Base-by-base conservation (phyloP, 2,329 filamentous ascomycete species). In the Grosmannia penicillata region DNA sequence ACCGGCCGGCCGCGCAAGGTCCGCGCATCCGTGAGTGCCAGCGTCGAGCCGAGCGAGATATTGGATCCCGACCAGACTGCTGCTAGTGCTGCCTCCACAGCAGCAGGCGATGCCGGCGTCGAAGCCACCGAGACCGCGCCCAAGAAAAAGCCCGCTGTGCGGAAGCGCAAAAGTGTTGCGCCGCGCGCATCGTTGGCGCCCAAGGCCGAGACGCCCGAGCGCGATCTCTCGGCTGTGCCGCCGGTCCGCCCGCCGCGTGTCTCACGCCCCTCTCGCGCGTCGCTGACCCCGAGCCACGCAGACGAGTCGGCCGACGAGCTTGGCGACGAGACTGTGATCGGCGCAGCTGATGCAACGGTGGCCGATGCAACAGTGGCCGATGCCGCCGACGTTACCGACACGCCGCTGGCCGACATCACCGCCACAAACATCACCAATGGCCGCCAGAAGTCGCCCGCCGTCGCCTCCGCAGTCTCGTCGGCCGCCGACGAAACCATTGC, bases 371-470 rank as follows among this genome's bases (percentile, higher is more conserved):
- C 15, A 13, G 36, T 23, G 9, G 14, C 3, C 13, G 32, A 18
- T 7, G 22, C 33, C 9, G 33, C 6, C 15, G 13, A 8, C 6
- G 14, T 3, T 8, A 9, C 8, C 24, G 23, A 22, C 5, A 37
- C 75, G 4, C 78, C 83, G 3, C 65, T 89, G 31, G 68, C 73
- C 43, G 83, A 93, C 52, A 83, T 86, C 45, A 87, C 83, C 13
- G 65, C 69, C 28, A 63, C 70, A 18, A n/a, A n/a, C n/a, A n/a
- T n/a, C n/a, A n/a, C n/a, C n/a, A n/a, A n/a, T n/a, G n/a, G n/a
- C n/a, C n/a, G n/a, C n/a, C n/a, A n/a, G n/a, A n/a, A n/a, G n/a
- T n/a, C n/a, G n/a, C n/a, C n/a, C n/a, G n/a, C n/a, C n/a, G n/a
- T n/a, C n/a, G n/a, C n/a, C n/a, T n/a, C n/a, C n/a, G n/a, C n/a